A percentile compares a stretch with the other conserved stretches of the same genome.
Conservation (phyloP, 495 filamentous ascomycete genomes). For the Neurospora sp. region DNA sequence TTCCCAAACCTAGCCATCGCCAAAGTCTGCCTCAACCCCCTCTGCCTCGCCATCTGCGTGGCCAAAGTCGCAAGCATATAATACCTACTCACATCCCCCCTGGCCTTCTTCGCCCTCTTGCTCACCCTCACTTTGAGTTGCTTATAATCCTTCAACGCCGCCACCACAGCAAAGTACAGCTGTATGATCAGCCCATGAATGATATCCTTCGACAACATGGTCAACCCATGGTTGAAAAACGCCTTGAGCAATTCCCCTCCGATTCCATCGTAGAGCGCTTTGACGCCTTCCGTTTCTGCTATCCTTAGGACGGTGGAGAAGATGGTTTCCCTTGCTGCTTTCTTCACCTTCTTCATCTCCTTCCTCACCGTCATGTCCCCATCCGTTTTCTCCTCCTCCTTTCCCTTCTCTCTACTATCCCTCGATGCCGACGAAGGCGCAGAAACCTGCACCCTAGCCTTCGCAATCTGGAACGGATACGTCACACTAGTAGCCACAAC, state of each 20-base stretch:
- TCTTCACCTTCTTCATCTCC: neutral
- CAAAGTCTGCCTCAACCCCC: neutral
- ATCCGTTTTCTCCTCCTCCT: neutral
- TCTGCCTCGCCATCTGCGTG: neutral
- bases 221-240: constrained; percentile 78
- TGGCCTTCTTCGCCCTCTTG: constrained; percentile 1
- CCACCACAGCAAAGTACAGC: constrained; percentile 47
- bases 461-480: constrained; percentile 79
- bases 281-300: constrained; percentile 53
- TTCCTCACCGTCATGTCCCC: constrained; percentile 1
- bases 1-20: neutral
- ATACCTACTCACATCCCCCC: neutral
- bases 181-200: constrained; percentile 68
- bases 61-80: neutral
- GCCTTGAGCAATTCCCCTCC: constrained; percentile 69
- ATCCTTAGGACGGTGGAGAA: constrained; percentile 55
- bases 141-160: constrained; percentile 18
- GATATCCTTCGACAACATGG: constrained; percentile 80
- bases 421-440: constrained; percentile 8
- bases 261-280: constrained; percentile 68
- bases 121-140: constrained; percentile 11
- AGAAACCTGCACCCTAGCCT: constrained; percentile 59
- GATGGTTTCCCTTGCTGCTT: constrained; percentile 38
- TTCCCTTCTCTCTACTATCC: constrained; percentile 9
- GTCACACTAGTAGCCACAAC: constrained; percentile 68